Base-by-base conservation (phyloP, 2,329 filamentous ascomycete species). In the Didymella exigua region DNA sequence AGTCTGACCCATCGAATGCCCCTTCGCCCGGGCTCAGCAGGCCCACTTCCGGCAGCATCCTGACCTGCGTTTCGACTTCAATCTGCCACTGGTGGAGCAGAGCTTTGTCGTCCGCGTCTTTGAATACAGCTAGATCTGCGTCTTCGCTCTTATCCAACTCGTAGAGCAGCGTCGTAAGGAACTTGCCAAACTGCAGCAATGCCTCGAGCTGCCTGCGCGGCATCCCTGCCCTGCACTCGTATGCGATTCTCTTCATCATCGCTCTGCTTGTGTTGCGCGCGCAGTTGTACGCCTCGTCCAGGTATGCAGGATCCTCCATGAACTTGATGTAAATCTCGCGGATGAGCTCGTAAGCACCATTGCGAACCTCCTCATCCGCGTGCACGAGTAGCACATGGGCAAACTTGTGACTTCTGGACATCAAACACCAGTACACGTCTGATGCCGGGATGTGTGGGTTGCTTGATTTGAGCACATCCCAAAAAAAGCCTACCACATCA, bases 1-100 rank as follows among this genome's bases (percentile, higher is more conserved):
- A 74, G 50, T 75, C 71, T 4, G 71, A 74, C n/a, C 70, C 66
- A 31, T 74, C 71, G 40, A 69, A 72, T 5, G 62, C 51, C 14
- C 37, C 54, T 34, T 73, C 72, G 7, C 59, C 70, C 29, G 71
- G 72, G 11, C 69, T 57, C n/a, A 65, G 62, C 10, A 67, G 66
- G 21, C 59, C 62, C n/a, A 68, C 63, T 14, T 74, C 72, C 18
- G 64, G 58, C 63, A 71, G 72, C 14, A 56, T 59, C 16, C 58
- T 49, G 29, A 72, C 33, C 9, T 62, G 55, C n/a, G 54, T 37
- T 18, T 70, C 66, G 18, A 74, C 54, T 11, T 71, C 63, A 5
- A 51, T 31, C 23, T 60, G 56, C 40, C 59, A 73, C 8, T 60
- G 51, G 8, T 62, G 53, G 42, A 73, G 50, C n/a, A 73, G 48